A percentile compares a stretch with the other conserved stretches of the same genome.
phyloP scores from a whole-genome alignment of 768 basidiomycete genomes.

The Arthromyces matolae region DNA sequence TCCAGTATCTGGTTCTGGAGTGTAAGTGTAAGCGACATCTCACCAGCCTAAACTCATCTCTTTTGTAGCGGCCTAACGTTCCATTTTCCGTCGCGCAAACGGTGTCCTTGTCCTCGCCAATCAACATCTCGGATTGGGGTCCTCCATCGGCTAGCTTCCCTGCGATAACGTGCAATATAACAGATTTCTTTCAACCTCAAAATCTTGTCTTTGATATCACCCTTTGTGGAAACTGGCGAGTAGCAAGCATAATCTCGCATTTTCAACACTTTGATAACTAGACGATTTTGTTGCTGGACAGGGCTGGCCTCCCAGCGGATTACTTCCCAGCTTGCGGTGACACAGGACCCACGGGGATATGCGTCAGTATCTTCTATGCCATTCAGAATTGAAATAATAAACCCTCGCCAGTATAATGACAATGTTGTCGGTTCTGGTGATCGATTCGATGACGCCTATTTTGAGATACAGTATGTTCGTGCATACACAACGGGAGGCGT shows the following conservation, averaged over 20 bases:
- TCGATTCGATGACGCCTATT: constrained; percentile 48
- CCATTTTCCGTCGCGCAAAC: constrained; percentile 31
- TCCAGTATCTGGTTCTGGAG: constrained; percentile 49
- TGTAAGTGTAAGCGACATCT: constrained; percentile 34
- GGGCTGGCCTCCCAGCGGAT: constrained; percentile 41
- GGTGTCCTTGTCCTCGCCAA: constrained; percentile 22
- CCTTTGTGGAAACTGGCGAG: constrained; percentile 45
- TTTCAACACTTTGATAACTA: background rate
- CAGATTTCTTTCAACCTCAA: constrained; percentile 40
- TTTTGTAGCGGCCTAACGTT: constrained; percentile 32
- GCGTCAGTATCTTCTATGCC: constrained; percentile 24
- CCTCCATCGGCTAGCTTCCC: constrained; percentile 39
- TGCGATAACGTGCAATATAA: constrained; percentile 37
- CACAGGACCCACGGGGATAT: constrained; percentile 32
- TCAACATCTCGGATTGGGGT: constrained; percentile 41
- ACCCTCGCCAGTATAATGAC: constrained; percentile 40
- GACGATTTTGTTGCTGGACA: too few species aligned
- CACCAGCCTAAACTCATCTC: constrained; percentile 12
- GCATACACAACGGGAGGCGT: constrained; percentile 30
- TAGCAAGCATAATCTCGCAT: background rate
- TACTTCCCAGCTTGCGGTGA: constrained; percentile 36
- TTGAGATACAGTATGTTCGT: constrained; percentile 64
- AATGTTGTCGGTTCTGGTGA: constrained; percentile 44
- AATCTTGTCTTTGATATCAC: constrained; percentile 52
- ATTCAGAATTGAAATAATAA: background rate